These are phyloP conservation scores for Astraeus odoratus DNA, from an alignment of 768 basidiomycete species.

Conservation along the genomic window DNA sequence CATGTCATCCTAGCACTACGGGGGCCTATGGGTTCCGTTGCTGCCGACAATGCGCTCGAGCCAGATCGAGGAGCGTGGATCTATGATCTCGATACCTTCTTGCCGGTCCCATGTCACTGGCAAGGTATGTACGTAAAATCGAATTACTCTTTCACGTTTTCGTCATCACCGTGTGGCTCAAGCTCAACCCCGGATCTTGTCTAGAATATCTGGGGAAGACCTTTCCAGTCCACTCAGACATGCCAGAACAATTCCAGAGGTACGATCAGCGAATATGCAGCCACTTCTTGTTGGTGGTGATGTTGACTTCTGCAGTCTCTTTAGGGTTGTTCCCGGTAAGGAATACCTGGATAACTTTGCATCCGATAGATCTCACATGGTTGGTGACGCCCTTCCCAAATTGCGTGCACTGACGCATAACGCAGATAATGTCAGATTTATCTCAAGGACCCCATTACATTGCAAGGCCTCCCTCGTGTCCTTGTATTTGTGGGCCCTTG, in stretches of 20 bases:
- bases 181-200: constrained; percentile 14
- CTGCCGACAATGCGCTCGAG: constrained; percentile 2
- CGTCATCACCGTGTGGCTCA: constrained; percentile 4
- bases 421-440: constrained; percentile 3
- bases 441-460: constrained; percentile 27
- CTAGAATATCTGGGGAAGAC: constrained; percentile 42
- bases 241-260: constrained; percentile 39
- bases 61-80: constrained; percentile 38
- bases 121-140: constrained; percentile 33
- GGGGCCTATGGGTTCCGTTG: constrained; percentile 15
- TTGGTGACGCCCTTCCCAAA: constrained; percentile 18
- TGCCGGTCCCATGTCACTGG: constrained; percentile 46
- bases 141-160: not conserved
- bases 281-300: not conserved
- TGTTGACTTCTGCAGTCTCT: constrained; percentile 35
- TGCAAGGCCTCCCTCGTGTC: constrained; percentile 43
- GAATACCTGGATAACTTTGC: constrained; percentile 55
- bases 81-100: constrained; percentile 60
- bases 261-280: constrained; percentile 13
- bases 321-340: constrained; percentile 51
- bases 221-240: constrained; percentile 29
- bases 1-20: constrained; percentile 58
- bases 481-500: constrained; percentile 38
- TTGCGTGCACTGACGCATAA: constrained; percentile 2
- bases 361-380: constrained; percentile 76